Conservation (phyloP, 306 rosid genomes). For the Dalbergia oliveri region DNA sequence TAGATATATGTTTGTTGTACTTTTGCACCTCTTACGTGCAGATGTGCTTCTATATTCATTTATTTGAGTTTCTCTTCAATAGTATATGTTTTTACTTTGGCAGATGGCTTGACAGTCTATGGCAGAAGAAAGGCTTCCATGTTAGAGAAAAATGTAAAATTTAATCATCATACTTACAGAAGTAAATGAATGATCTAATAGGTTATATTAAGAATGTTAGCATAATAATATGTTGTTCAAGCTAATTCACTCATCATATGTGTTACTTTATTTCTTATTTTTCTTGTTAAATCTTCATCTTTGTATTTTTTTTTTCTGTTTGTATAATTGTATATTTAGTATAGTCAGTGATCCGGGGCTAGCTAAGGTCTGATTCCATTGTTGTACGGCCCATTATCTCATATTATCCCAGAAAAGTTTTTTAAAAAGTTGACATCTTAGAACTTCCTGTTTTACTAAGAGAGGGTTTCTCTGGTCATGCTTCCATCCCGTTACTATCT, state of each 20-base stretch:
- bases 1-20: neutral
- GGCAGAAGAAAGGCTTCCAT: conserved; percentile 6
- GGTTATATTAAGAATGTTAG: neutral
- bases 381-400: neutral
- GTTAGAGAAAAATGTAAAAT: conserved; percentile 23
- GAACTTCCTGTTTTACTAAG: no score
- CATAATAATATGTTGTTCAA: neutral
- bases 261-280: neutral
- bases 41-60: neutral
- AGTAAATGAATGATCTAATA: conserved; percentile 12
- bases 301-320: neutral
- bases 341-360: neutral
- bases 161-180: conserved; percentile 1
- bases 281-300: neutral
- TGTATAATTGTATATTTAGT: neutral
- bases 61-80: conserved; percentile 4
- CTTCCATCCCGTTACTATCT: no score
- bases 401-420: neutral
- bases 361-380: neutral
- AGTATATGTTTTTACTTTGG: neutral
- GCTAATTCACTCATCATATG: neutral
- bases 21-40: conserved; percentile 4
- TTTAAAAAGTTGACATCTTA: no score
- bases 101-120: neutral
- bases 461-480: no score